Evolutionary conservation across 768 basidiomycete species (phyloP).

Genomic region (Scleroderma citrinum): DNA sequence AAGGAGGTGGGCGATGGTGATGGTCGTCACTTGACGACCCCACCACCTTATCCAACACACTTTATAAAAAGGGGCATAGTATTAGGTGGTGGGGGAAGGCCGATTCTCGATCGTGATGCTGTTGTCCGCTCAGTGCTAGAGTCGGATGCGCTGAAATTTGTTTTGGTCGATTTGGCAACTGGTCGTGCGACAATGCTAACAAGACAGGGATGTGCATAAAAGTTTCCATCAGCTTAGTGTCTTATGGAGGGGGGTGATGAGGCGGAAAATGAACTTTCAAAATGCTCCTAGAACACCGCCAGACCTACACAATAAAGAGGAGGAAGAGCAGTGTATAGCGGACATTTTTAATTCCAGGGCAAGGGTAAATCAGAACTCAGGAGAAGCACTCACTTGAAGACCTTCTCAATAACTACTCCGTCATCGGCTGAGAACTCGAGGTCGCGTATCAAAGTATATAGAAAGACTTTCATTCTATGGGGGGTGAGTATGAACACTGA

Average conservation of each 20-base stretch:
- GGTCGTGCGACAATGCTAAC: constrained; percentile 4
- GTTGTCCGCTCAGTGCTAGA: constrained; percentile 16
- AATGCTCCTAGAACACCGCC: too few species aligned
- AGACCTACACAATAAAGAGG: too few species aligned
- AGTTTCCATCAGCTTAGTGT: background rate
- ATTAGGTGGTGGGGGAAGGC: constrained; percentile 35
- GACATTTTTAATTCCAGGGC: background rate
- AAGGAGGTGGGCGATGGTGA: too few species aligned
- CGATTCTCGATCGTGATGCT: constrained; percentile 39
- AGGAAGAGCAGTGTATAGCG: too few species aligned
- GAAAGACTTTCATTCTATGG: constrained; percentile 55
- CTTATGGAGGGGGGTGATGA: background rate
- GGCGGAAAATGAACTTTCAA: background rate
- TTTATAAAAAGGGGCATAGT: constrained; percentile 46
- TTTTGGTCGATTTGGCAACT: background rate
- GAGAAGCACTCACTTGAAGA: constrained; percentile 50
- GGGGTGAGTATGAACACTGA: background rate
- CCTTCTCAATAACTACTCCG: constrained; percentile 54
- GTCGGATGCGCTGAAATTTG: too few species aligned
- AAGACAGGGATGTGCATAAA: constrained; percentile 7
- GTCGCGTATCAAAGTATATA: constrained; percentile 53
- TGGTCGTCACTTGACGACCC: background rate
- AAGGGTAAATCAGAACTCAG: constrained; percentile 10
- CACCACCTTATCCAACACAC: constrained; percentile 16
- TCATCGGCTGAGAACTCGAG: constrained; percentile 49